Evolutionary conservation across 306 rosid genomes (phyloP), one percentile per base, ranked within the genome.

Genomic region (Carpinus viminea): DNA sequence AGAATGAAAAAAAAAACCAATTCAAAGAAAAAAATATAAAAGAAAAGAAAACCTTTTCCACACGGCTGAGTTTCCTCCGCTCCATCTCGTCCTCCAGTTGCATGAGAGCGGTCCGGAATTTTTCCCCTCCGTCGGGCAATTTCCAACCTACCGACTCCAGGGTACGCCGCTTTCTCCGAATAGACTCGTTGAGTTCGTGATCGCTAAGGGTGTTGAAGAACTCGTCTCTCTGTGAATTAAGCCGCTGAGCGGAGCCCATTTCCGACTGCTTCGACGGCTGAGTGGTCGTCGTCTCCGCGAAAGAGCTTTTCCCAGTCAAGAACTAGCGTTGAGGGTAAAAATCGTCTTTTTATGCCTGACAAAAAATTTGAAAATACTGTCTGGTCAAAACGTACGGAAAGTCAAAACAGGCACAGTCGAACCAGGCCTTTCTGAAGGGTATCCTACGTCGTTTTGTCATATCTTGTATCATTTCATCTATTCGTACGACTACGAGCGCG

Each of bases 91-190:
- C 91, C 79, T 83, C 85, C 12, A 8, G 2, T 0, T 59, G 78
- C 47, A 72, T 57, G 51, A 94, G 79, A 20, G 8, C 3, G 45
- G 18, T 18, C 17, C 52, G 74, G 20, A 88, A 70, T 82, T 91
- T 94, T 31, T 50, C 83, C 13, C 98, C 98, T 12, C 82, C 65
- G 70, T 94, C 98, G 0, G 78, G 81, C 88, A 92, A 82, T 0
- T 0, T 52, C 34, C 1, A 17, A 24, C 68, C 61, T 12, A 36
- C 0, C 0, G 0, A 7, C 4, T 85, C 83, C 8, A 70, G 45
- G n/a, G 57, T 76, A 0, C 3, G 12, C 59, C 5, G 80, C 74
- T 68, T 76, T 16, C 90, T 81, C 59, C 0, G 11, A 81, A 91
- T 85, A 20, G 24, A 18, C 0, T 83, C 91, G 9, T 10, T 24